Evolutionary conservation across 2,329 filamentous ascomycete genomes (phyloP), one percentile per base, ranked within the genome.

Genomic region (Monosporascus sp.): DNA sequence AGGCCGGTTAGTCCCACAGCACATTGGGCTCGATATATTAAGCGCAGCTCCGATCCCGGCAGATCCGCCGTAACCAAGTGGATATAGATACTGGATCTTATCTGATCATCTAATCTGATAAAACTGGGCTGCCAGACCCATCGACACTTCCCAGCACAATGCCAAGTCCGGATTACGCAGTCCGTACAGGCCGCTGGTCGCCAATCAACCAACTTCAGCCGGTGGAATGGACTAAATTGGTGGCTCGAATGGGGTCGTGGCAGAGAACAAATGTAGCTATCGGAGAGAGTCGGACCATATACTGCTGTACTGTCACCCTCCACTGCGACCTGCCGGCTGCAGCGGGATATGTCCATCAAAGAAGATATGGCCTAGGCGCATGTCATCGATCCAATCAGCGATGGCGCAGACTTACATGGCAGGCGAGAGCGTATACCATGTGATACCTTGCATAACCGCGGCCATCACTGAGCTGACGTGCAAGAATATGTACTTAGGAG

Each of bases 71-170:
- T 9, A 24, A 25, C 42, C 42, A 46, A 46, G 31, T 17, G 25
- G 41, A 15, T 8, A 14, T 14, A 18, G 5, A 2, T 8, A 22
- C 5, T 18, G 3, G 1, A 46, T 46, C 42, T 46, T 25, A 46
- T 46, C 42, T 46, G 42, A 46, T 46, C 42, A 46, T 46, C 42
- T 46, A 25, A 46, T 46, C 42, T 46, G 42, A 46, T 46, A 46
- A 46, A 2, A 9, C 6, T 46, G 49, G 36, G 17, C 22, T 6
- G n/a, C 22, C 22, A 15, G 31, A 4, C 2, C n/a, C 14, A 5
- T 27, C 17, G 2, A 20, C 22, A n/a, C 9, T 41, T 18, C 9
- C 4, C 22, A 46, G 14, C 20, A 3, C 42, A 31, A 25, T n/a
- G 42, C 42, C 42, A 46, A 46, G 42, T 14, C 5, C 20, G 14